Evolutionary conservation across 31 red algal species (phyloP).

Genomic region (Odonthalia washingtoniensis): DNA sequence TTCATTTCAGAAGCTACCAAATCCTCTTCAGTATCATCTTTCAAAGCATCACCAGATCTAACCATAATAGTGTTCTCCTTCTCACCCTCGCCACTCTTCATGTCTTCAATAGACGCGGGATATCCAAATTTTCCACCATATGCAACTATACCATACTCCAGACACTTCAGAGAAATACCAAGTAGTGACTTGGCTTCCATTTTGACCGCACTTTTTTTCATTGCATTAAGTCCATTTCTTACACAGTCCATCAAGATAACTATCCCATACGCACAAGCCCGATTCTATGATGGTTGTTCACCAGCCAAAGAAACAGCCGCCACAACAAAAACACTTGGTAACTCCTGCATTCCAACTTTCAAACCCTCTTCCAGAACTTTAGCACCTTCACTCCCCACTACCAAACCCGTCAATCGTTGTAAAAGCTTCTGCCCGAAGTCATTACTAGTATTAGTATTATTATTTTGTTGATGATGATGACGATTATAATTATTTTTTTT

Average conservation of each 20-base stretch:
- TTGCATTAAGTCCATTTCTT: constrained; percentile 2
- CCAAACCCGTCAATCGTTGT: neutral
- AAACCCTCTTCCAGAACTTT: constrained; percentile 28
- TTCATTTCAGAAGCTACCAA: neutral
- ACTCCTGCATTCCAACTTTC: constrained; percentile 37
- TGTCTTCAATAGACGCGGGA: neutral
- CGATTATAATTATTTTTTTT: no score
- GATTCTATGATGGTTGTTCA: neutral
- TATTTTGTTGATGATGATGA: no score
- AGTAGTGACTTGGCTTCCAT: constrained; percentile 30
- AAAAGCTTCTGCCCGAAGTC: constrained; percentile 21
- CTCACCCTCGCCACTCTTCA: constrained; percentile 9
- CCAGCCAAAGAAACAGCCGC: constrained; percentile 1
- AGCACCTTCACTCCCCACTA: neutral
- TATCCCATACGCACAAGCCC: constrained; percentile 7
- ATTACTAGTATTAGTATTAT: no score
- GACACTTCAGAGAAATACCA: constrained; percentile 8
- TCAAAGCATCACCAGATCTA: neutral
- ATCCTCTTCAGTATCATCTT: neutral
- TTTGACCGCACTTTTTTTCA: constrained; percentile 60
- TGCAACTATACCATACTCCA: constrained; percentile 28
- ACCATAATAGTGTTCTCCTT: constrained; percentile 17
- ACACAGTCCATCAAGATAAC: constrained; percentile 32
- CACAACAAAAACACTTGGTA: constrained; percentile 29
- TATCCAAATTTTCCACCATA: neutral